Conservation (phyloP, 306 rosid genomes). For the Chamaecrista fasciculata region DNA sequence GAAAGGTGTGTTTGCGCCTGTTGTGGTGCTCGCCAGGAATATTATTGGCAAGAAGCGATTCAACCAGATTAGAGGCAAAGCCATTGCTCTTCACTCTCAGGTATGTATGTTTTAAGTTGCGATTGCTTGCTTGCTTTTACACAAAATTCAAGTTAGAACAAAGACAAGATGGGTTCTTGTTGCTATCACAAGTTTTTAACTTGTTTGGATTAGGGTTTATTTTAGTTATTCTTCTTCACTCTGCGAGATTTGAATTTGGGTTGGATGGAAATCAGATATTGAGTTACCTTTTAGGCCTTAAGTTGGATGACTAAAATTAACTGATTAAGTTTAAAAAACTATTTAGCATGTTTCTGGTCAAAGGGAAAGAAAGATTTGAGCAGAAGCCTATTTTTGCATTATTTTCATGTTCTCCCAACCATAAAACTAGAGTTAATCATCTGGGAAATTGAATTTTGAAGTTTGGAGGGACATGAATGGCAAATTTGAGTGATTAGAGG, state of each 20-base stretch:
- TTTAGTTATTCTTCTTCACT: too few species aligned
- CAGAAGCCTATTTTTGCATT: background rate
- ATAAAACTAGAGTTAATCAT: too few species aligned
- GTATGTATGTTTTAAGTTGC: conserved; percentile 24
- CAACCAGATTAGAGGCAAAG: conserved; percentile 95
- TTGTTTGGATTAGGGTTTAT: too few species aligned
- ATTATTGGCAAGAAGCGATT: conserved; percentile 86
- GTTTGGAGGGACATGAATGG: background rate
- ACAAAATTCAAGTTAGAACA: background rate
- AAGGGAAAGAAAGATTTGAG: background rate
- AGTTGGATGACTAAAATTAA: too few species aligned
- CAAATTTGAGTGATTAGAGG: background rate
- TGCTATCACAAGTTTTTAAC: too few species aligned
- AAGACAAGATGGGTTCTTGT: too few species aligned
- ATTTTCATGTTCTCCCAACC: background rate
- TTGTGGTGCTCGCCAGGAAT: conserved; percentile 68
- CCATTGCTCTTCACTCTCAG: conserved; percentile 98
- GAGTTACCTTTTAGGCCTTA: too few species aligned
- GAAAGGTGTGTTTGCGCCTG: conserved; percentile 89
- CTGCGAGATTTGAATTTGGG: too few species aligned
- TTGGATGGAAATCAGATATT: too few species aligned
- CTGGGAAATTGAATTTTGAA: background rate
- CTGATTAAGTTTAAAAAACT: too few species aligned
- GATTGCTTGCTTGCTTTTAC: background rate
- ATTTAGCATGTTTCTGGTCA: conserved; percentile 6